Percentiles rank a stretch among this genome's conserved stretches.
phyloP scores from a whole-genome alignment of 495 filamentous ascomycete genomes.

The Copromyces sp. region DNA sequence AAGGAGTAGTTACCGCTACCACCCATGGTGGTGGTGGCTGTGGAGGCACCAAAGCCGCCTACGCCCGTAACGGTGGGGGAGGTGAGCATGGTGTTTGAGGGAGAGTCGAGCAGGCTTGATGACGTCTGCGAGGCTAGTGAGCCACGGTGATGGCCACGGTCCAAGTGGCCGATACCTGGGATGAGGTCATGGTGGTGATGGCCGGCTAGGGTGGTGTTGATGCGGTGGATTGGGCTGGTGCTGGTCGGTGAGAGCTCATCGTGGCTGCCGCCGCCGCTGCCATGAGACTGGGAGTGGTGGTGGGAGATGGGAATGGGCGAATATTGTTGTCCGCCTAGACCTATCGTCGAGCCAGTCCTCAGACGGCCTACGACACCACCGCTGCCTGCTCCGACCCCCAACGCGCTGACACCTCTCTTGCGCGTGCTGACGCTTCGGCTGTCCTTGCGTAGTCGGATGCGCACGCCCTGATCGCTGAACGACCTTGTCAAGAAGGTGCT shows the following conservation, averaged over 20 bases:
- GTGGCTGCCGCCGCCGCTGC: not conserved
- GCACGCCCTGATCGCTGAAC: constrained; percentile 91
- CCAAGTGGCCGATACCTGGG: not conserved
- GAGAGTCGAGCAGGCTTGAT: not conserved
- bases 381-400: not conserved
- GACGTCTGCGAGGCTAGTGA: not conserved
- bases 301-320: not conserved
- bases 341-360: not conserved
- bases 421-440: constrained; percentile 34
- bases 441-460: constrained; percentile 82
- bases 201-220: not conserved
- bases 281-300: not conserved
- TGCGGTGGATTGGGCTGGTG: not conserved
- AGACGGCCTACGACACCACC: not conserved
- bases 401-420: constrained; percentile 24
- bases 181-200: not conserved
- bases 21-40: not conserved
- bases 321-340: not conserved
- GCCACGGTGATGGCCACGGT: not conserved
- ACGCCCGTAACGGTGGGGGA: not conserved
- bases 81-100: not conserved
- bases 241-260: not conserved
- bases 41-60: not conserved
- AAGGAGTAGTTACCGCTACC: not conserved
- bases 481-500: constrained; percentile 87